A percentile compares a stretch with the other conserved stretches of the same genome.
These are phyloP conservation scores for Secale cereale DNA, from an alignment of 176 grass and related monocot genomes.

Conservation along the genomic window DNA sequence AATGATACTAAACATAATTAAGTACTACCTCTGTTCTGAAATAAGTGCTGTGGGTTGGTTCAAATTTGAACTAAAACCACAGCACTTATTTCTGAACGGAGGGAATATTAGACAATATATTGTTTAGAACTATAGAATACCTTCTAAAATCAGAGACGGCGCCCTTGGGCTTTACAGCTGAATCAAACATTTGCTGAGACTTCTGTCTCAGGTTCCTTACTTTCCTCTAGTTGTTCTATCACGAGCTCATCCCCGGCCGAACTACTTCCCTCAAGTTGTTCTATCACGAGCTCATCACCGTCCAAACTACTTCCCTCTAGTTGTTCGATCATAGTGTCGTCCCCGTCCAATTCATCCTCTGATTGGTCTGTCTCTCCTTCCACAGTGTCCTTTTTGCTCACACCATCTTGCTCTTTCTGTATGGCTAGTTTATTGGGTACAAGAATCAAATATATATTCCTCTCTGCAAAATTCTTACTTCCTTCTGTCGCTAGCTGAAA, in stretches of 20 bases:
- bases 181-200: constrained; percentile 63
- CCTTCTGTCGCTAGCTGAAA: constrained; percentile 84
- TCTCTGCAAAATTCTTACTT: constrained; percentile 72
- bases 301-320: constrained; percentile 31
- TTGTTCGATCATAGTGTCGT: constrained; percentile 8
- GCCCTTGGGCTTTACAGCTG: constrained; percentile 18
- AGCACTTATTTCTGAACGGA: no score
- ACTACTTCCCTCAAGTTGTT: background rate
- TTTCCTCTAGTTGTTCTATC: constrained; percentile 26
- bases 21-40: background rate
- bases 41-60: no score
- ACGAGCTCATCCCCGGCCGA: background rate
- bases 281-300: constrained; percentile 10
- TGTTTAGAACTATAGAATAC: background rate
- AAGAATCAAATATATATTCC: constrained; percentile 79
- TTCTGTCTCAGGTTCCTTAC: constrained; percentile 43
- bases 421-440: constrained; percentile 80
- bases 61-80: no score
- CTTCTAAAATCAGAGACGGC: constrained; percentile 20
- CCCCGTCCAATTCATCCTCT: constrained; percentile 22
- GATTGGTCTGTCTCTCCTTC: constrained; percentile 15
- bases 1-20: background rate
- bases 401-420: constrained; percentile 73
- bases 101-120: background rate
- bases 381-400: constrained; percentile 54